Evolutionary conservation across 371 early-diverging fungal species (phyloP), one percentile per base, ranked within the genome.

Genomic region (Mucor circinelloides): DNA sequence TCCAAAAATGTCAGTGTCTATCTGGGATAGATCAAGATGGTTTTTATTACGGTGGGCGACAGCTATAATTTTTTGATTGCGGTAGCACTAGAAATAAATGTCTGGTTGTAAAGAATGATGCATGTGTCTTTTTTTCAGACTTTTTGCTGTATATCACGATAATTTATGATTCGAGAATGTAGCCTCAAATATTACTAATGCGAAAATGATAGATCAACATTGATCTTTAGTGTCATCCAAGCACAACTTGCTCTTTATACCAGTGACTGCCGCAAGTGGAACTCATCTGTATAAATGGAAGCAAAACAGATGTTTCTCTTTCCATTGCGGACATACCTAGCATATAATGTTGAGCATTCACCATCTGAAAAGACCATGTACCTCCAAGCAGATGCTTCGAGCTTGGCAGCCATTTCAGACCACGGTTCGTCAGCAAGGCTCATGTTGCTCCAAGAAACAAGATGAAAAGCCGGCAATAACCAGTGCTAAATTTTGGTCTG

Each of bases 401-500:
- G n/a, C 31, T 4, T 9, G 1, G 7, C 30, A 30, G n/a, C 28
- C 31, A 28, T 15, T 55, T 55, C 55, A 31, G 19, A 48, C 46
- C 1, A 32, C 48, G 13, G 10, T 48, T 46, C 61, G 61, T 4
- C 48, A 61, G 32, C 48, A 61, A 21, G 46, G 34, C n/a, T 63
- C 63, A 34, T 52, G 54, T 15, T 63, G 63, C 25, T 34, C 50
- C 17, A 56, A 61, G 31, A 31, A 59, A 27, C 52, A 44, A 34
- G 46, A 55, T 13, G n/a, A 44, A 46, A 56, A 28, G 21, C 17
- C 19, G 6, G 12, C 54, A 28, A 32, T 68, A n/a, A 62, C 63
- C 44, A 55, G 65, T 36, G 42, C 65, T 50, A 28, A 60, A 13
- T 85, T 85, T 63, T 85, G 85, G 85, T 75, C 77, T 0, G 83